phyloP scores from a whole-genome alignment of 192 early-diverging fungal genomes.

The Backusella westeae region DNA sequence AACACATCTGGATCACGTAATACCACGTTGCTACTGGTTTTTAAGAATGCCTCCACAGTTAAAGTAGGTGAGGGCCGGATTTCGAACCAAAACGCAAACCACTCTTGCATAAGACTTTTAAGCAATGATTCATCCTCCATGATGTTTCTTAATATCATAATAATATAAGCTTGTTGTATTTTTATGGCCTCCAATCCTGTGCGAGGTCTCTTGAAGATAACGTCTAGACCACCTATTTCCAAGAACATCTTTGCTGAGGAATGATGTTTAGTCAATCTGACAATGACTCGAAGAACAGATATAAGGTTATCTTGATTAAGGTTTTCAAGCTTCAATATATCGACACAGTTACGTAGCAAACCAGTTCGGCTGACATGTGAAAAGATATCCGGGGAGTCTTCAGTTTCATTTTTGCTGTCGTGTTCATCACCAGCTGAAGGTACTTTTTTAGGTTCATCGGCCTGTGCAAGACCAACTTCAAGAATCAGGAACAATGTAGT shows the following conservation, averaged over 20 bases:
- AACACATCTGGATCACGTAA: constrained; percentile 72
- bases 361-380: background rate
- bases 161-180: constrained; percentile 74
- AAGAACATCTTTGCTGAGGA: constrained; percentile 63
- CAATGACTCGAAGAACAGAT: constrained; percentile 73
- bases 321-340: constrained; percentile 37
- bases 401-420: constrained; percentile 24
- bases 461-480: constrained; percentile 58
- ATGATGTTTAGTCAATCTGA: constrained; percentile 74
- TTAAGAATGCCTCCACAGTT: constrained; percentile 68
- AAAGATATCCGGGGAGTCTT: background rate
- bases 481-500: constrained; percentile 62
- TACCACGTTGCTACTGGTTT: constrained; percentile 59
- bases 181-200: constrained; percentile 62
- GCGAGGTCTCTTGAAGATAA: constrained; percentile 59
- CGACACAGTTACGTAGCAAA: constrained; percentile 39
- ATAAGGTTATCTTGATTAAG: constrained; percentile 49
- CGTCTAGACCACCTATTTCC: constrained; percentile 55
- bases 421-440: background rate
- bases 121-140: constrained; percentile 71
- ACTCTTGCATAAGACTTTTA: constrained; percentile 63
- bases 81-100: constrained; percentile 72
- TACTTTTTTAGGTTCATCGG: constrained; percentile 55
- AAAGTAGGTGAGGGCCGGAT: constrained; percentile 57
- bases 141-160: constrained; percentile 85